A percentile compares a stretch with the other conserved stretches of the same genome.
Conservation (phyloP, 441 rosid genomes). For the Daphne laureola region DNA sequence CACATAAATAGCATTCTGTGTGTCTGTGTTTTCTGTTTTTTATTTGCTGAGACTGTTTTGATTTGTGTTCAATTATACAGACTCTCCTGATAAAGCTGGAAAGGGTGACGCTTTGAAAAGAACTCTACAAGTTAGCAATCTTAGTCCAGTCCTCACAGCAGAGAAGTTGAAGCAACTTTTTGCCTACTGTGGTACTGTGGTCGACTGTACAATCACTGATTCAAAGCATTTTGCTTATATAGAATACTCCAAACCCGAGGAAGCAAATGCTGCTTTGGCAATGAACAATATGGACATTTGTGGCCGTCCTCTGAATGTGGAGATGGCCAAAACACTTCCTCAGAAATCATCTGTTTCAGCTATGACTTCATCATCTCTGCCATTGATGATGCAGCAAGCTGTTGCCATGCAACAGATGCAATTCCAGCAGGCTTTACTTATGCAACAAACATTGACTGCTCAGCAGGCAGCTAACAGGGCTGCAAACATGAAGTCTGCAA, state of each 20-base stretch:
- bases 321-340: constrained; percentile 95
- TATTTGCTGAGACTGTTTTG: constrained; percentile 6
- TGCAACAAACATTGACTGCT: constrained; percentile 95
- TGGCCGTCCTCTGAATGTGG: constrained; percentile 88
- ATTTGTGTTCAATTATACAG: constrained; percentile 23
- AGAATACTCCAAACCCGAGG: constrained; percentile 86
- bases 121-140: constrained; percentile 96
- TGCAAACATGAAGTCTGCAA: constrained; percentile 96
- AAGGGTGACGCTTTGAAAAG: constrained; percentile 66
- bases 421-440: constrained; percentile 94
- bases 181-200: constrained; percentile 90
- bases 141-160: constrained; percentile 82
- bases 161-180: constrained; percentile 95
- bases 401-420: constrained; percentile 99
- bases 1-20: background rate
- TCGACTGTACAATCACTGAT: constrained; percentile 76
- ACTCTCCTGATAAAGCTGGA: constrained; percentile 49
- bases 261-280: constrained; percentile 89
- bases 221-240: constrained; percentile 91
- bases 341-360: constrained; percentile 59
- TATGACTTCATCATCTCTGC: constrained; percentile 68
- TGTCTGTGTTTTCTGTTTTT: constrained; percentile 10
- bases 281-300: constrained; percentile 95
- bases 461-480: constrained; percentile 98
- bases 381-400: constrained; percentile 99